A percentile compares a stretch with the other conserved stretches of the same genome.
phyloP scores from a whole-genome alignment of 345 rosid species.

The Salix arbutifolia region DNA sequence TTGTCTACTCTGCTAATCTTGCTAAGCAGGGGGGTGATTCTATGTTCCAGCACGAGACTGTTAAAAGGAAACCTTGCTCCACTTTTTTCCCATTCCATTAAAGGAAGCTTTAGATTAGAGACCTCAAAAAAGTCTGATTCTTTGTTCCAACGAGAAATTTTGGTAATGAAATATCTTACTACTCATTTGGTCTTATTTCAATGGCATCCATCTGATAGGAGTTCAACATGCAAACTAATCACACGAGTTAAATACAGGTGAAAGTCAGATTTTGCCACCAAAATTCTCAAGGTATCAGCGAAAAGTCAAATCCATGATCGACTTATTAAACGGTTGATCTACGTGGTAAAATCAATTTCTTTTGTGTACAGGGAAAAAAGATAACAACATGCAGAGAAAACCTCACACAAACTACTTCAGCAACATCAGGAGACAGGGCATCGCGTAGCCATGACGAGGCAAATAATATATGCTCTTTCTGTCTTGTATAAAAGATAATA shows the following conservation, averaged over 20 bases:
- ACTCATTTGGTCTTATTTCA: background rate
- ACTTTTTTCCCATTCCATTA: no score
- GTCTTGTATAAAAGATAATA: slow-evolving; percentile 4
- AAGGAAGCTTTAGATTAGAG: no score
- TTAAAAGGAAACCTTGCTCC: no score
- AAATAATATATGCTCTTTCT: background rate
- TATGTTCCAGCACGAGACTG: no score
- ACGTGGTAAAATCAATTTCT: slow-evolving; percentile 1
- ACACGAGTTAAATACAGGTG: background rate
- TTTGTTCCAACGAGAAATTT: no score
- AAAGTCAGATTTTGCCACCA: background rate
- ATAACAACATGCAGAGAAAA: background rate
- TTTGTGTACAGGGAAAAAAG: slow-evolving; percentile 8
- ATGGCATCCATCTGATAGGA: background rate
- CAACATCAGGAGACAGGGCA: background rate
- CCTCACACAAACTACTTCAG: background rate
- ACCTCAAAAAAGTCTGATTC: no score
- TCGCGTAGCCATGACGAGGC: background rate
- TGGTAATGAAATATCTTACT: no score
- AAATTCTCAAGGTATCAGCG: background rate
- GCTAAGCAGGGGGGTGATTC: no score
- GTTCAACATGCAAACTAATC: background rate
- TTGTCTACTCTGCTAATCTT: no score
- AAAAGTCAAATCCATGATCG: background rate
- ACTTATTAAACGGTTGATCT: background rate